Conservation (phyloP, 495 filamentous ascomycete genomes). For the Xylaria intraflava region DNA sequence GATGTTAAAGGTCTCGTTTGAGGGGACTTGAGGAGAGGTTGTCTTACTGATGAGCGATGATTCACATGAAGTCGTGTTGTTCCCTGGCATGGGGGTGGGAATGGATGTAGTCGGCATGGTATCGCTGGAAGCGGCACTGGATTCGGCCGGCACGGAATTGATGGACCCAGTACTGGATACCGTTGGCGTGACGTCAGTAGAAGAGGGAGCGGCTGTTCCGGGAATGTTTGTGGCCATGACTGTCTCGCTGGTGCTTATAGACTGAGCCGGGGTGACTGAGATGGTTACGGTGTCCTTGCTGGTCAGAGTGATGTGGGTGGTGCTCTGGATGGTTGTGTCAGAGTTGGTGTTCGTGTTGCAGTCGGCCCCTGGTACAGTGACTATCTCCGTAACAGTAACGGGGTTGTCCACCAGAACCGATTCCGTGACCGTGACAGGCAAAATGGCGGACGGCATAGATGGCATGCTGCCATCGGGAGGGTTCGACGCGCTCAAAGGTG, state of each 20-base stretch:
- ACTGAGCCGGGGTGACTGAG: background rate
- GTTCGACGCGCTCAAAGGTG: background rate
- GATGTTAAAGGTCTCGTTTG: background rate
- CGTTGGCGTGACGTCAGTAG: background rate
- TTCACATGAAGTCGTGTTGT: background rate
- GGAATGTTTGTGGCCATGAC: background rate
- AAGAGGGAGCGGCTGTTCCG: background rate
- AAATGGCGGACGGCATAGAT: background rate
- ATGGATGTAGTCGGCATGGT: background rate
- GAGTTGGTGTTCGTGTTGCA: background rate
- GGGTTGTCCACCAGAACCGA: conserved; percentile 6
- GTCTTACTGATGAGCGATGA: background rate
- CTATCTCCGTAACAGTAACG: background rate
- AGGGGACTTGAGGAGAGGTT: background rate
- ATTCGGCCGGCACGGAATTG: too few relatives aligned
- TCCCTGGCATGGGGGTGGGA: background rate
- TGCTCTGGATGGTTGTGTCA: background rate
- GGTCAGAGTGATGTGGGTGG: conserved; percentile 1
- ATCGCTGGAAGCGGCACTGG: background rate
- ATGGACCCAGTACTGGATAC: background rate
- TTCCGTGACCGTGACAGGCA: background rate
- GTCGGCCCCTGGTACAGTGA: background rate
- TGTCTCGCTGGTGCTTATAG: background rate
- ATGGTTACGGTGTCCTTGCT: background rate
- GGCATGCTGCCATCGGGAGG: background rate